Evolutionary conservation across 1,284 basidiomycete species (phyloP).

Genomic region (Ustilago lituana): DNA sequence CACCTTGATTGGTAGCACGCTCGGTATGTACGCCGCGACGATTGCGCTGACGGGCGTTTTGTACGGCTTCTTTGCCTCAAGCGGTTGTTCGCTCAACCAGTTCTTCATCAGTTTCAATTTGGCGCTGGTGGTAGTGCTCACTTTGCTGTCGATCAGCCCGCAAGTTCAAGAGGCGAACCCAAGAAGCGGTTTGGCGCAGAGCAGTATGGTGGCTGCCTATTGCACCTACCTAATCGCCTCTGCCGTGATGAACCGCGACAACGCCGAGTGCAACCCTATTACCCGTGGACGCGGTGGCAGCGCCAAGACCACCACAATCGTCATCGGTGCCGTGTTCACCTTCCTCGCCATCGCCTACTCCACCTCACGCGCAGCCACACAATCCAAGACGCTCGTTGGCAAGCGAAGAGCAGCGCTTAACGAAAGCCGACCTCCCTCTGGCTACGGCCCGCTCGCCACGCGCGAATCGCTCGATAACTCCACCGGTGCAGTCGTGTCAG

Average conservation of each 20-base stretch:
- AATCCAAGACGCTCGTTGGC: conserved; percentile 88
- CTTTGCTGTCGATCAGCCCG: conserved; percentile 84
- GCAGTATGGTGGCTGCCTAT: conserved; percentile 94
- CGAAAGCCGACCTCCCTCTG: conserved; percentile 67
- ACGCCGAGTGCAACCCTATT: conserved; percentile 87
- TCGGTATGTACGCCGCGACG: conserved; percentile 83
- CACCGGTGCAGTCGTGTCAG: conserved; percentile 74
- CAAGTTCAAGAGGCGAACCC: conserved; percentile 92
- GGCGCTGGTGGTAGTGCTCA: conserved; percentile 80
- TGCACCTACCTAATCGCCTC: conserved; percentile 95
- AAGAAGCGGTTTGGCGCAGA: conserved; percentile 91
- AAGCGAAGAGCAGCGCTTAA: conserved; percentile 72
- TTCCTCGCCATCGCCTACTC: conserved; percentile 98
- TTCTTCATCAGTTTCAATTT: conserved; percentile 97
- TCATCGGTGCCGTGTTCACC: conserved; percentile 93
- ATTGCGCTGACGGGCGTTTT: conserved; percentile 86
- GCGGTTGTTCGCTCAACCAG: conserved; percentile 86
- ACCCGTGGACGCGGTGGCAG: conserved; percentile 73
- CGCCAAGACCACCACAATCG: conserved; percentile 85
- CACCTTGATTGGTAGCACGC: conserved; percentile 92
- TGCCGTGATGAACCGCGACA: conserved; percentile 90
- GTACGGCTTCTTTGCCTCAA: conserved; percentile 89
- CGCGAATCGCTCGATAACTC: conserved; percentile 46
- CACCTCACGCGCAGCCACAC: conserved; percentile 93
- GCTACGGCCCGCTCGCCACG: conserved; percentile 60